Base-by-base conservation (phyloP, 305 asterid genomes). In the Rubia tinctorum region DNA sequence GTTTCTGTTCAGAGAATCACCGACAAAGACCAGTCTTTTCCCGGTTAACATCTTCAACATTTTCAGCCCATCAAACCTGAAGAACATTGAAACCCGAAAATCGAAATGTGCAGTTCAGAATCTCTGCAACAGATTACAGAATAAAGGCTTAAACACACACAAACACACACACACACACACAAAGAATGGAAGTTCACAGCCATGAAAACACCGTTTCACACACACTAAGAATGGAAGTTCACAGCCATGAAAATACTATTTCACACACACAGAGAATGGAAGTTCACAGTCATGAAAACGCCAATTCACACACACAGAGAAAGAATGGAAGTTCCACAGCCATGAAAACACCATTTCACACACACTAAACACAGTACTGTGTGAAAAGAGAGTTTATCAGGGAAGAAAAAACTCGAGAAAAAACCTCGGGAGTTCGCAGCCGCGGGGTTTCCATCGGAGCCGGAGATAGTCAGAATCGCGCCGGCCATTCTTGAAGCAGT, bases 381-480 rank as follows among this genome's bases (percentile, higher is more conserved):
- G 60, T 53, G 60, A 53, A 7, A 5, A 43, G 10, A 43, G 47
- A 53, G 18, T 27, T 27, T 27, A 27, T 27, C 30, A 27, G 30
- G 30, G 30, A 27, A 27, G 30, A 27, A 27, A 27, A 27, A 27
- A 27, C 30, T 27, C 30, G 39, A 34, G 39, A 4, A 34, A 34
- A 1, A 76, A 93, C 98, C 99, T 89, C 37, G 99, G 99, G 30
- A 92, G 84, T 66, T 86, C 81, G 78, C 98, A 95, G 55, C 81
- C 94, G 62, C 85, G 86, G 12, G 99, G 98, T 82, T 92, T 89
- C 99, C 99, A 95, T 74, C 80, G 92, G 22, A 85, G 82, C 60
- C 83, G 89, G 72, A 77, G 72, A 74, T 89, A 92, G 68, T 72
- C 84, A 76, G 61, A 76, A 72, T 95, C 99, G 75, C 89, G 98